Percentiles rank a stretch among this genome's conserved stretches.
Evolutionary conservation across 73 alveolate species (phyloP).

Genomic region (Symbiodinium pilosum): DNA sequence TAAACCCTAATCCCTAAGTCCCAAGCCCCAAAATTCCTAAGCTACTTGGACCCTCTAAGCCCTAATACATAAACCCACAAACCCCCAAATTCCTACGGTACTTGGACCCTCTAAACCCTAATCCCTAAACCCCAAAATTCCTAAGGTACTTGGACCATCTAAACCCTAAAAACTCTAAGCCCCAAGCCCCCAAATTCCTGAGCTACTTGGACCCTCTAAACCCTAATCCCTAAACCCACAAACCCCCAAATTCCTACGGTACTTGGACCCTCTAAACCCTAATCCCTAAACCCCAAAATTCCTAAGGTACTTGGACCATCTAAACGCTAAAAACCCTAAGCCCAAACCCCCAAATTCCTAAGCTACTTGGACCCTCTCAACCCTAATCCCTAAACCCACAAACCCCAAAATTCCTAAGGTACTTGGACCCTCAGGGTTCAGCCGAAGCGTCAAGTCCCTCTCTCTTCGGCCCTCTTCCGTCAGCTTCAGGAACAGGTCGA

Average conservation of each 20-base stretch:
- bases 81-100: not conserved
- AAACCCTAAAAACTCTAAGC: not conserved
- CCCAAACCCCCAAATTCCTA: not conserved
- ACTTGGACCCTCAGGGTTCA: too few relatives aligned
- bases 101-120: not conserved
- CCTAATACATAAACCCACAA: not conserved
- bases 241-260: too few relatives aligned
- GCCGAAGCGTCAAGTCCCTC: slow-evolving; percentile 34
- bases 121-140: not conserved
- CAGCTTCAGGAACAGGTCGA: slow-evolving; percentile 56
- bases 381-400: not conserved
- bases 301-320: not conserved
- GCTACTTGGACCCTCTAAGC: not conserved
- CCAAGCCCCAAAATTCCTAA: not conserved
- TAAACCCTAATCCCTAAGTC: not conserved
- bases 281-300: not conserved
- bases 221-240: not conserved
- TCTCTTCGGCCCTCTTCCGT: slow-evolving; percentile 86
- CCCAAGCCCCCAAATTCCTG: not conserved
- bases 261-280: too few relatives aligned
- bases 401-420: too few relatives aligned
- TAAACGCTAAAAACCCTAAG: not conserved
- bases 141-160: not conserved
- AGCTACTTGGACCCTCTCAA: not conserved
- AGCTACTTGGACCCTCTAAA: not conserved